phyloP scores from a whole-genome alignment of 2,329 filamentous ascomycete species.

The Davidsoniella eucalypti region DNA sequence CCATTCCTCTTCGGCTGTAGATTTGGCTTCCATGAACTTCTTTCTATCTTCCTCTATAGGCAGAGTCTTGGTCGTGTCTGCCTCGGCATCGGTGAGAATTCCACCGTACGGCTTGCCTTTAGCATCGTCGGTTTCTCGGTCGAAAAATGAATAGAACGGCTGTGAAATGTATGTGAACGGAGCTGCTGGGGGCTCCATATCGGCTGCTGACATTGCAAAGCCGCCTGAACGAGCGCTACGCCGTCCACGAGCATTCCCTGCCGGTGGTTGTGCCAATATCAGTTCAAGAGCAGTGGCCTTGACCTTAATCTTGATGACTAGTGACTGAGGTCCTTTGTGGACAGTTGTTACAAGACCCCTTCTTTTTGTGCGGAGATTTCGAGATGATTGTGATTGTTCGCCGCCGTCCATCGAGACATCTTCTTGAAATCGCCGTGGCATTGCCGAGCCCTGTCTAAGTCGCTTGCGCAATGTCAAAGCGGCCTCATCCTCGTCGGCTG shows the following conservation, averaged over 20 bases:
- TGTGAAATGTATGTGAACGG: slow-evolving; percentile 47
- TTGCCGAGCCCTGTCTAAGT: slow-evolving; percentile 8
- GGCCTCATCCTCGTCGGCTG: slow-evolving; percentile 11
- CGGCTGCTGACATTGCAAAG: slow-evolving; percentile 1
- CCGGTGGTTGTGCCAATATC: slow-evolving; percentile 26
- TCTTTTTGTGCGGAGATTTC: slow-evolving; percentile 9
- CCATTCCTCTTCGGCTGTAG: slow-evolving; percentile 86
- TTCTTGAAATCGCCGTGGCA: slow-evolving; percentile 16
- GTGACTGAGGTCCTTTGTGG: slow-evolving; percentile 20
- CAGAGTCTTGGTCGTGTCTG: slow-evolving; percentile 78
- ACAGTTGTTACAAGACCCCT: slow-evolving; percentile 3
- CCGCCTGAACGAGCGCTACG: slow-evolving; percentile 5
- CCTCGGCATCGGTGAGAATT: slow-evolving; percentile 74
- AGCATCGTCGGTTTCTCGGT: slow-evolving; percentile 73
- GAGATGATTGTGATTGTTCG: slow-evolving; percentile 10
- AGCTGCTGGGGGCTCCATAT: slow-evolving; percentile 28
- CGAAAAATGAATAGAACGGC: slow-evolving; percentile 75
- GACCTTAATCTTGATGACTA: slow-evolving; percentile 43
- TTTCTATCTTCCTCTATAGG: slow-evolving; percentile 66
- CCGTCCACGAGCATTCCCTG: slow-evolving; percentile 4
- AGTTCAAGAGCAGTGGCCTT: slow-evolving; percentile 41
- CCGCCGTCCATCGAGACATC: slow-evolving; percentile 15
- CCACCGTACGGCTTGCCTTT: slow-evolving; percentile 93
- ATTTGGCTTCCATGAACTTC: slow-evolving; percentile 76
- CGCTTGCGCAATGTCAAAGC: slow-evolving; percentile 7